Base-by-base conservation (phyloP, 208 protist species). In the Acanthamoeba sp. region DNA sequence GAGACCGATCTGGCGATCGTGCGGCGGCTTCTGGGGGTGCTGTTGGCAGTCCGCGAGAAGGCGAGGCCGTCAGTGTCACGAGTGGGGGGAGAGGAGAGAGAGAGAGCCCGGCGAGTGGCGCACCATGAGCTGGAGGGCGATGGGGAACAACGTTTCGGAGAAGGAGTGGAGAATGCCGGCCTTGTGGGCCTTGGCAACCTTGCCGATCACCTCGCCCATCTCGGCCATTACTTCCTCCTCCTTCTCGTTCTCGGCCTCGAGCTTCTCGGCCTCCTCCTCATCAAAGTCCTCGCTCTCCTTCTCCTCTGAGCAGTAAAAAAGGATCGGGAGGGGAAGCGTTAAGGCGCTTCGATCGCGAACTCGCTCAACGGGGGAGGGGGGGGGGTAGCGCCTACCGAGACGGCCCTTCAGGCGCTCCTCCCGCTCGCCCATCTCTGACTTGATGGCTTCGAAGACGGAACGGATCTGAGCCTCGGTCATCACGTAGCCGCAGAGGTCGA, bases 1-100 rank as follows among this genome's bases (percentile, higher is more conserved):
- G 14, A 96, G 69, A 27, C 76, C 92, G 94, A 95, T 93, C 71
- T 96, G 94, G 1, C 82, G 94, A 36, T 96, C 95, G 64, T 45
- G 64, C 38, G 36, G 69, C 29, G 94, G 27, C 38, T 87, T 85
- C 34, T 76, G 57, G 29, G 92, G 95, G 34, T 88, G 69, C 90
- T 82, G 34, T 45, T 57, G 66, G 82, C 18, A 59, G 4, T 66
- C 5, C 18, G 45, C 18, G 42, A 50, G 45, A 6, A 50, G 12
- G 6, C 3, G 42, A 48, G 6, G 45, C 45, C 6, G 45, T 14
- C 24, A 57, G 18, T 6, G 42, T 1, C 24, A 57, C 29, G 29
- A 48, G 22, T 3, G 52, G 0, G n/a, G 40, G 1, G 45, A 40
- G 84, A 27, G 2, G 6, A 29, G 45, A 9, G 84, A 7, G 45